Conservation (phyloP, 2,329 filamentous ascomycete genomes). For the Claviceps capensis region DNA sequence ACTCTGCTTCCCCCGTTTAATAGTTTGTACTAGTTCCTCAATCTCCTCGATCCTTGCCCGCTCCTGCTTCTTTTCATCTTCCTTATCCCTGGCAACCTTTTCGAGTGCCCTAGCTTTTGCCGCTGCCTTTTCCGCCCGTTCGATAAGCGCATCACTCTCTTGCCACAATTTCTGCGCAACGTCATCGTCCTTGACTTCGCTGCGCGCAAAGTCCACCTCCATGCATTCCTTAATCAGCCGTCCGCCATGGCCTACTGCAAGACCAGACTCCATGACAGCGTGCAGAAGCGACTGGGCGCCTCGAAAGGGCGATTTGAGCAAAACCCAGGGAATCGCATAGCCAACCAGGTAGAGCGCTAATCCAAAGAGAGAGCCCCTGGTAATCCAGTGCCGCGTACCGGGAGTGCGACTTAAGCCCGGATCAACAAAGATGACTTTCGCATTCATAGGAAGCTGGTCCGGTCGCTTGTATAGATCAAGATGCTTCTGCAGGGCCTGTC, state of each 20-base stretch:
- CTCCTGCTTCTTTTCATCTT: constrained; percentile 20
- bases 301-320: constrained; percentile 72
- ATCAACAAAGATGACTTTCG: constrained; percentile 75
- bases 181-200: constrained; percentile 64
- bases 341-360: constrained; percentile 61
- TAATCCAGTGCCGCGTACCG: constrained; percentile 76
- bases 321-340: constrained; percentile 73
- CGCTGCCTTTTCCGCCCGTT: constrained; percentile 66
- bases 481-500: constrained; percentile 83
- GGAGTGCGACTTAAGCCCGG: constrained; percentile 77
- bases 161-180: constrained; percentile 82
- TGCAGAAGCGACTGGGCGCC: constrained; percentile 79
- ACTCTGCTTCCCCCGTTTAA: constrained; percentile 28
- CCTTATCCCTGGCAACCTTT: constrained; percentile 24
- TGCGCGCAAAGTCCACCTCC: constrained; percentile 55
- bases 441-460: constrained; percentile 68
- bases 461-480: constrained; percentile 72
- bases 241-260: constrained; percentile 51
- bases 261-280: constrained; percentile 68
- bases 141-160: constrained; percentile 71
- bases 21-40: constrained; percentile 26
- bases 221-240: constrained; percentile 81
- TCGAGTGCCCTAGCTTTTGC: constrained; percentile 38
- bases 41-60: constrained; percentile 19
- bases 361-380: constrained; percentile 69